Evolutionary conservation across 2,329 filamentous ascomycete genomes (phyloP), one percentile per base, ranked within the genome.

Genomic region (Colletotrichum tropicale): DNA sequence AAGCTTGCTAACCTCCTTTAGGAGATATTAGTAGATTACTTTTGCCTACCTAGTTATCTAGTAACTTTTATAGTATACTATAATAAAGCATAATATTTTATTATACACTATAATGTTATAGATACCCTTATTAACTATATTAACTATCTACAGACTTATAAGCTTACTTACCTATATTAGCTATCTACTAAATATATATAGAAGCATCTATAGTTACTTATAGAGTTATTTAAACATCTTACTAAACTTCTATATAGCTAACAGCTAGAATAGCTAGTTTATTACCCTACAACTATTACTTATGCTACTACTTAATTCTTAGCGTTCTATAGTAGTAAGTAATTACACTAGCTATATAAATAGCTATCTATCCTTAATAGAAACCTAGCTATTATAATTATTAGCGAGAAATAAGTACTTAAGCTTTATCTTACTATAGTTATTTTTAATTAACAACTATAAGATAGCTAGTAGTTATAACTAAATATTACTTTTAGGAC

Each of bases 21-120:
- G 77, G 70, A 82, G 73, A 78, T 80, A 82, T 30, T 77, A 69
- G 72, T 82, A 66, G 60, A 82, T 80, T 8, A 81, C 74, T 76
- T 81, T 81, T n/a, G 70, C 76, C 43, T 75, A 71, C 5, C 7
- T 18, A 10, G 3, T 52, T 15, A 6, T 38, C 15, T 66, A 48
- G 73, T 79, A 80, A 28, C 70, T 70, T 71, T 32, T 32, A 12
- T 12, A 32, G 4, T 32, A 32, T 32, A 4, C 4, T 32, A 12
- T 56, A 73, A 71, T 6, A 26, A 12, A 12, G 6, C 16, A 15
- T 10, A 24, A n/a, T 58, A 52, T 71, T 78, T 79, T 34, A 66
- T 73, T 71, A 81, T 82, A 62, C 79, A 61, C 48, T 69, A 69
- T 15, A 13, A 15, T 74, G 34, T 78, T 78, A 2, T 56, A 32